Evolutionary conservation across 805 yeast genomes (phyloP), one percentile per base, ranked within the genome.

Genomic region (Yarrowia divulgata): DNA sequence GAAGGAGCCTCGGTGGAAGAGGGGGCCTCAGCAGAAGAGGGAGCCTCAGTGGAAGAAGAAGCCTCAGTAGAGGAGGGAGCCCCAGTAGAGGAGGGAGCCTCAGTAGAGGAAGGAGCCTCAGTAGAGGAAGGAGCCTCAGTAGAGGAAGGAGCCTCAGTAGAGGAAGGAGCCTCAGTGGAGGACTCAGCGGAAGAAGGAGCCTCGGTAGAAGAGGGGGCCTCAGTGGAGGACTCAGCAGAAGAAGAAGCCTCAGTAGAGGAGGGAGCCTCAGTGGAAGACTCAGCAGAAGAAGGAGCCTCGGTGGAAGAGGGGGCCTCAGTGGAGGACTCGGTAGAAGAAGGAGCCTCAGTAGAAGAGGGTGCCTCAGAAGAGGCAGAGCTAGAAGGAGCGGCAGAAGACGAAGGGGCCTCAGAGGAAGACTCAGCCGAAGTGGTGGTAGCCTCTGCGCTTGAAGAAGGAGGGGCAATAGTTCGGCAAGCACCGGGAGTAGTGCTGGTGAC

Each of bases 401-500:
- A n/a, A 34, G 57, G 29, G 13, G 52, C 29, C 48, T 40, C 62
- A 10, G 62, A 39, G 18, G 62, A 55, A 8, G 58, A n/a, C 45
- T 37, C 62, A 8, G 45, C 45, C n/a, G 60, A 39, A 8, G 62
- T 55, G 8, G 62, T 55, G 45, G 37, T 55, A 14, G 46, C 62
- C 18, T 14, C 46, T 3, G 35, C 46, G 16, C 35, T 10, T 16
- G 62, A 18, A n/a, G 43, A 8, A 16, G 62, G 19, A 19, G 58
- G 43, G 8, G 18, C 19, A 5, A 40, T 23, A 37, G 62, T 40
- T 8, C 18, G 35, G 18, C 42, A 45, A 8, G 66, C 64, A 32
- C 64, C 64, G 32, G 64, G 64, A 13, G 19, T 58, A 50, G 64
- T 58, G 40, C 32, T 18, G 49, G 64, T 58, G 37, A 32, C 66